phyloP scores from a whole-genome alignment of 768 basidiomycete genomes.

The Lyophyllum shimeji region DNA sequence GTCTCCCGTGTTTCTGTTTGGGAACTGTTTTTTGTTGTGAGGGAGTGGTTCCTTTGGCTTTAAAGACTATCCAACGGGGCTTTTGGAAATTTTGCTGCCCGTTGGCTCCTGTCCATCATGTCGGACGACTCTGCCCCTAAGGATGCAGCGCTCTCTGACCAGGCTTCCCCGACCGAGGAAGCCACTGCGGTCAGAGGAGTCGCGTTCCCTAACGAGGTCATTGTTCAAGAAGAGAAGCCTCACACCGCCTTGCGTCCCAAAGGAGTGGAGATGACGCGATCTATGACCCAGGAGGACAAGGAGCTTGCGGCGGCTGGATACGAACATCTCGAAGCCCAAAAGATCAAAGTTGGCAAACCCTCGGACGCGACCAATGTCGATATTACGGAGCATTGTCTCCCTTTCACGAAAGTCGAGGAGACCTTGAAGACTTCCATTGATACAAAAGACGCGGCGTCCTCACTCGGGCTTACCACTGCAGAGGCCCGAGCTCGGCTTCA shows the following conservation, averaged over 20 bases:
- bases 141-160: slow-evolving; percentile 15
- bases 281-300: slow-evolving; percentile 65
- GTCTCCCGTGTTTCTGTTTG: neutral
- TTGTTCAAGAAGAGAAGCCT: slow-evolving; percentile 38
- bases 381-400: slow-evolving; percentile 54
- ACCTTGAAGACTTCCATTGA: slow-evolving; percentile 51
- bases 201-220: slow-evolving; percentile 46
- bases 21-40: neutral
- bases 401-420: slow-evolving; percentile 38
- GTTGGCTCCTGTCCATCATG: slow-evolving; percentile 13
- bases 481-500: slow-evolving; percentile 56
- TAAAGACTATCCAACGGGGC: neutral
- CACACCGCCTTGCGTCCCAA: slow-evolving; percentile 38
- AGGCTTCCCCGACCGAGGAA: slow-evolving; percentile 27
- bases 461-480: slow-evolving; percentile 48
- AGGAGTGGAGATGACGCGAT: slow-evolving; percentile 59
- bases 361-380: slow-evolving; percentile 45
- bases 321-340: slow-evolving; percentile 54
- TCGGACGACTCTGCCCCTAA: slow-evolving; percentile 16
- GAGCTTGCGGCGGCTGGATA: slow-evolving; percentile 71
- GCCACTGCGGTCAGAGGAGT: slow-evolving; percentile 42
- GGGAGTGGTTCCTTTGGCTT: neutral
- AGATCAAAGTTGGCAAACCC: slow-evolving; percentile 29
- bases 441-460: slow-evolving; percentile 48
- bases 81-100: neutral